Evolutionary conservation across 2,329 filamentous ascomycete genomes (phyloP).

Genomic region (Colletotrichum ledebouriae): DNA sequence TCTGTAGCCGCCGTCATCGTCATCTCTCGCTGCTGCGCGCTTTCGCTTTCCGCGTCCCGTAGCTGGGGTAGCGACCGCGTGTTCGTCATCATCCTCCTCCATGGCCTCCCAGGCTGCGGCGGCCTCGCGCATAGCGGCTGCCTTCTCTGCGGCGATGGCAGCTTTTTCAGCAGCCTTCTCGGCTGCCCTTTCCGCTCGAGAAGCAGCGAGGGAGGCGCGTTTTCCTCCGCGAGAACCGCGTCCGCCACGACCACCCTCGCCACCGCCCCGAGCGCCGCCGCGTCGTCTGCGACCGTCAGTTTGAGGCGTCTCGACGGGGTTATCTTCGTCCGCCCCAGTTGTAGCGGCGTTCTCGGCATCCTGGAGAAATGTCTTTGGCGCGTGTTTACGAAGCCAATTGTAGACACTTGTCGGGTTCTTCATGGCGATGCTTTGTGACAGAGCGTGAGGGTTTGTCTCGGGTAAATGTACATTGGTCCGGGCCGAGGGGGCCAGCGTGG

Average conservation of each 20-base stretch:
- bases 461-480: conserved; percentile 47
- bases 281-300: conserved; percentile 45
- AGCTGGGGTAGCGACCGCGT: conserved; percentile 49
- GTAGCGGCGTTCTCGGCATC: conserved; percentile 69
- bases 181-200: conserved; percentile 51
- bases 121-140: conserved; percentile 49
- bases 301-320: conserved; percentile 49
- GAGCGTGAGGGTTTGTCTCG: conserved; percentile 54
- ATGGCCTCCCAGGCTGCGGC: conserved; percentile 42
- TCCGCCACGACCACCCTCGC: conserved; percentile 37
- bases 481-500: conserved; percentile 66
- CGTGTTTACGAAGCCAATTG: conserved; percentile 92
- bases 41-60: conserved; percentile 61
- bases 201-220: conserved; percentile 51
- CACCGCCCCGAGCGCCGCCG: conserved; percentile 40
- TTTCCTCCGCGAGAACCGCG: conserved; percentile 44
- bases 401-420: conserved; percentile 91
- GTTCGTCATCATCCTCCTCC: conserved; percentile 33
- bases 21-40: conserved; percentile 52
- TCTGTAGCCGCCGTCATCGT: conserved; percentile 71
- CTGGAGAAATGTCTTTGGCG: conserved; percentile 87
- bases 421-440: conserved; percentile 53
- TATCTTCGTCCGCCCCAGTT: conserved; percentile 54
- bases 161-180: conserved; percentile 55
- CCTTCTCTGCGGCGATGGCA: conserved; percentile 47